Conservation (phyloP, 192 early-diverging fungal species). For the Umbelopsis sp. region DNA sequence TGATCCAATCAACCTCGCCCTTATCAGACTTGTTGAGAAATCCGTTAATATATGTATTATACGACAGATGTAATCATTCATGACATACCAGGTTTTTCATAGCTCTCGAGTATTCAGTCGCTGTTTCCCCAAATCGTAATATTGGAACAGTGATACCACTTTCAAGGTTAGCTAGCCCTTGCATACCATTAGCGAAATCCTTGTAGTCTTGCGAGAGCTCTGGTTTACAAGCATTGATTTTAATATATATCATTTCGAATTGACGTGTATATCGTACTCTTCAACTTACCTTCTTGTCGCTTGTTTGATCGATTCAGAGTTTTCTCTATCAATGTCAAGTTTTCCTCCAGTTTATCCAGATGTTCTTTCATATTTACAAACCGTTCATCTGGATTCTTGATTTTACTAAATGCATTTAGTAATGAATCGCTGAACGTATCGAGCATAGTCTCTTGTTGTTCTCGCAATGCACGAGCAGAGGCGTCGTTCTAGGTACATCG, state of each 20-base stretch:
- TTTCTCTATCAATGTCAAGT: conserved; percentile 79
- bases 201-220: conserved; percentile 78
- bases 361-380: conserved; percentile 84
- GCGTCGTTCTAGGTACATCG: conserved; percentile 30
- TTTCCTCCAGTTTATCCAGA: conserved; percentile 84
- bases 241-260: background rate
- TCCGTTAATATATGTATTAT: background rate
- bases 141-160: conserved; percentile 78
- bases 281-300: conserved; percentile 56
- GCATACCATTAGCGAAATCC: conserved; percentile 75
- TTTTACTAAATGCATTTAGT: conserved; percentile 92
- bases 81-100: conserved; percentile 65
- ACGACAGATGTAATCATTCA: background rate
- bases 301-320: conserved; percentile 73
- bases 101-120: conserved; percentile 66
- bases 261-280: background rate
- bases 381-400: conserved; percentile 82
- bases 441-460: conserved; percentile 60
- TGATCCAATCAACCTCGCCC: conserved; percentile 73
- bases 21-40: conserved; percentile 33
- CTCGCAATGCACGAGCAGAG: conserved; percentile 33
- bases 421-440: conserved; percentile 86
- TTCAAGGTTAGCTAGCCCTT: conserved; percentile 81
- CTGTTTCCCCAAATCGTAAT: conserved; percentile 67
- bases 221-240: conserved; percentile 11